Evolutionary conservation across 1,139 yeast species (phyloP), one percentile per base, ranked within the genome.

Genomic region (Geotrichum cucujoidarum): DNA sequence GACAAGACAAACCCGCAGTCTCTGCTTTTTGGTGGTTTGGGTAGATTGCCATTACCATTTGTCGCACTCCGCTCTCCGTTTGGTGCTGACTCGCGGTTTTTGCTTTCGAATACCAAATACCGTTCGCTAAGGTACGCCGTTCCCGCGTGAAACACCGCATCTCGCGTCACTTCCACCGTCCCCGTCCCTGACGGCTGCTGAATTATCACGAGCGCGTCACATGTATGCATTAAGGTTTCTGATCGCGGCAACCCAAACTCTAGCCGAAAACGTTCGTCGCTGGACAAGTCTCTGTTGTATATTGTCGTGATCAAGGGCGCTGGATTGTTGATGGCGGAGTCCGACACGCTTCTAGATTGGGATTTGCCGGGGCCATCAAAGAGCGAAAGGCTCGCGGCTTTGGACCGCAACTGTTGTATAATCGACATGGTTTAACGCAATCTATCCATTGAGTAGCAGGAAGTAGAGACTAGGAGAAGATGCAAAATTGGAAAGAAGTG

Each of bases 1-100:
- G 94, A 95, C 40, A 92, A 60, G 1, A 76, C 75, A 60, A 90
- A 78, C 7, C 79, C 75, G 60, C 94, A 85, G 49, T 81, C 77
- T 50, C 81, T 74, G 34, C 45, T 40, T 10, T 17, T 16, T 4
- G 45, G 45, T 3, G 33, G 16, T 21, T 20, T 35, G 16, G 13
- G 3, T 32, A 6, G 4, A 8, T 20, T 20, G 27, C 27, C 27
- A 24, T 10, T 17, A 17, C 17, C 21, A 13, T 14, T 13, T 3
- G 14, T 31, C 8, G 35, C 18, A 20, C 34, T 40, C 7, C 20
- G 36, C 40, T 74, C 72, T 59, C 88, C 95, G n/a, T n/a, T n/a
- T n/a, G n/a, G n/a, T n/a, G n/a, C n/a, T n/a, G n/a, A n/a, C 10
- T 24, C 27, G 8, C 10, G 8, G 55, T 78, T 80, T 3, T 78